These are phyloP conservation scores for Penicillium digitatum DNA, from an alignment of 2,329 filamentous ascomycete species.

Conservation along the genomic window DNA sequence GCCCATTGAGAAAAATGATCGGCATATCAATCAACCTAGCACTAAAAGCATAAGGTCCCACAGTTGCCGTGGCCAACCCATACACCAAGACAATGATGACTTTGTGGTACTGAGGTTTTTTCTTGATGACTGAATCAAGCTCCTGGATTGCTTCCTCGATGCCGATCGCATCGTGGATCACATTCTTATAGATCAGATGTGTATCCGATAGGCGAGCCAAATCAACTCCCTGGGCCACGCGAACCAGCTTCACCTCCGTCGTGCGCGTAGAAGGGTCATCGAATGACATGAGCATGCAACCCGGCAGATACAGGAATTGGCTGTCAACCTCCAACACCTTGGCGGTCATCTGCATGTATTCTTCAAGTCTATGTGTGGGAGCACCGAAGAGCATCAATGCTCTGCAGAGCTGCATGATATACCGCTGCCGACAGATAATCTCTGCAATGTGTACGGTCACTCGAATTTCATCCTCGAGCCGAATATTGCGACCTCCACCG, in stretches of 20 bases:
- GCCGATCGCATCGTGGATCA: constrained; percentile 43
- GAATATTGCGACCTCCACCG: constrained; percentile 11
- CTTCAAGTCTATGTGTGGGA: constrained; percentile 80
- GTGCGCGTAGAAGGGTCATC: constrained; percentile 49
- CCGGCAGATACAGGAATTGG: constrained; percentile 84
- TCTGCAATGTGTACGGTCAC: constrained; percentile 60
- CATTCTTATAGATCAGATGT: constrained; percentile 45
- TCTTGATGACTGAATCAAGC: constrained; percentile 52
- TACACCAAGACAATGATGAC: constrained; percentile 62
- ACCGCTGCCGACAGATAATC: constrained; percentile 74
- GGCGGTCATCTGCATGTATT: constrained; percentile 85
- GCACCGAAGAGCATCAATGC: constrained; percentile 89
- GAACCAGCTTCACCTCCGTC: constrained; percentile 44
- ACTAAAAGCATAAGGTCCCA: constrained; percentile 74
- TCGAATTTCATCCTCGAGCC: constrained; percentile 48
- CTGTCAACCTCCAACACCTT: constrained; percentile 80
- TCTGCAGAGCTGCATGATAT: constrained; percentile 77
- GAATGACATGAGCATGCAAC: constrained; percentile 50
- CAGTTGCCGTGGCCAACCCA: constrained; percentile 68
- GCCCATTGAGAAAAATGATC: constrained; percentile 69
- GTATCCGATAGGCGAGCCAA: constrained; percentile 42
- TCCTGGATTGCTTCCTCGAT: constrained; percentile 42
- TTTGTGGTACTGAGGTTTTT: constrained; percentile 52
- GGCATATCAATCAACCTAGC: constrained; percentile 73
- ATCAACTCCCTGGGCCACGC: constrained; percentile 40